A percentile compares a stretch with the other conserved stretches of the same genome.
Evolutionary conservation across 345 rosid genomes (phyloP).

Genomic region (Gynandropsis gynandra): DNA sequence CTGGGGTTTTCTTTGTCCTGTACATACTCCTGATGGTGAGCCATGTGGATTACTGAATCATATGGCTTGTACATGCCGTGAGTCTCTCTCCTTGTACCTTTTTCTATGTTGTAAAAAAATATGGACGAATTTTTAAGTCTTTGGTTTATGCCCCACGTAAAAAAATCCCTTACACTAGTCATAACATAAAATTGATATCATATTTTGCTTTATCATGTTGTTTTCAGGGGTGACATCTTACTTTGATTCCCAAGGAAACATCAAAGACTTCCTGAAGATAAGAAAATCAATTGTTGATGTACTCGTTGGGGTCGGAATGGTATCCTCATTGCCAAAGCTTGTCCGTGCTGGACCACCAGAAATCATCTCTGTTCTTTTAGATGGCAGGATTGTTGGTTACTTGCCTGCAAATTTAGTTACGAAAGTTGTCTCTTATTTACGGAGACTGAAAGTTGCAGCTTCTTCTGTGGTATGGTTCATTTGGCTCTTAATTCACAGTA

Average conservation of each 20-base stretch:
- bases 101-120: background rate
- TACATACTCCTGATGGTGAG: slow-evolving; percentile 98
- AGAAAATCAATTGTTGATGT: slow-evolving; percentile 55
- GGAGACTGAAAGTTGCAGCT: slow-evolving; percentile 75
- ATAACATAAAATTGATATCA: slow-evolving; percentile 6
- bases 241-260: slow-evolving; percentile 63
- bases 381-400: slow-evolving; percentile 83
- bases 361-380: slow-evolving; percentile 71
- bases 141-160: background rate
- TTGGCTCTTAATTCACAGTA: slow-evolving; percentile 5
- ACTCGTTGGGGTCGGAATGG: slow-evolving; percentile 77
- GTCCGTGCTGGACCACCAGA: slow-evolving; percentile 79
- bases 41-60: slow-evolving; percentile 97
- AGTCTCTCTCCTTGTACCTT: slow-evolving; percentile 30
- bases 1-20: slow-evolving; percentile 99
- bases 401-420: slow-evolving; percentile 48
- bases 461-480: slow-evolving; percentile 55
- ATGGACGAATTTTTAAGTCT: slow-evolving; percentile 2
- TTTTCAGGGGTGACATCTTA: slow-evolving; percentile 74
- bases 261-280: slow-evolving; percentile 63
- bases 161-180: background rate
- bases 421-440: slow-evolving; percentile 61
- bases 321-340: slow-evolving; percentile 70
- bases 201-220: slow-evolving; percentile 17
- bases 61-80: slow-evolving; percentile 77